Percentiles rank a stretch among this genome's conserved stretches.
phyloP scores from a whole-genome alignment of 192 early-diverging fungal genomes.

The Backusella sp. region DNA sequence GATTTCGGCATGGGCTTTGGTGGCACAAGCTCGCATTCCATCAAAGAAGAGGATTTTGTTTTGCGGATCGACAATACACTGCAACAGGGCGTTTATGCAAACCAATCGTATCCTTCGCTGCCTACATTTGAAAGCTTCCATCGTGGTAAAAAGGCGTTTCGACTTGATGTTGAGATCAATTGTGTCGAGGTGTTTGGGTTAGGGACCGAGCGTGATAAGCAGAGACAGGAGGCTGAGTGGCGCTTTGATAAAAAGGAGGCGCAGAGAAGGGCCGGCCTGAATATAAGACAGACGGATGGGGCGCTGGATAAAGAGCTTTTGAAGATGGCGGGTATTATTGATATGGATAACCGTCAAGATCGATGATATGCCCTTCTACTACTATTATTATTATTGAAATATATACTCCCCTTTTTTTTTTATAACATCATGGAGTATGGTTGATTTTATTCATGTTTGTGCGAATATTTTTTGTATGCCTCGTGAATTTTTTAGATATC shows the following conservation, averaged over 20 bases:
- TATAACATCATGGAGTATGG: neutral
- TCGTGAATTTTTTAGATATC: neutral
- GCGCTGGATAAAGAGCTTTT: slow-evolving; percentile 44
- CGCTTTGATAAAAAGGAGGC: slow-evolving; percentile 51
- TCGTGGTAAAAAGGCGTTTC: slow-evolving; percentile 25
- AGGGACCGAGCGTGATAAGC: slow-evolving; percentile 41
- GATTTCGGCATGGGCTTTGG: slow-evolving; percentile 37
- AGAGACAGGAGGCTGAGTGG: slow-evolving; percentile 45
- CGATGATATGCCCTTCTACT: neutral
- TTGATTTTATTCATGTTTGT: neutral
- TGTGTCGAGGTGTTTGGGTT: slow-evolving; percentile 54
- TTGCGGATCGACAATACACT: slow-evolving; percentile 49
- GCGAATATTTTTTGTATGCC: neutral
- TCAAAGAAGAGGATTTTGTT: slow-evolving; percentile 33
- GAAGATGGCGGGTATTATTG: slow-evolving; percentile 35
- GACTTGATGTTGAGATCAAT: slow-evolving; percentile 41
- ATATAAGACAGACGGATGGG: slow-evolving; percentile 37
- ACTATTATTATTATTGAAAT: neutral
- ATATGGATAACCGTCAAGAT: slow-evolving; percentile 24
- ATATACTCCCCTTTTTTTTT: neutral
- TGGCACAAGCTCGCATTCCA: slow-evolving; percentile 17
- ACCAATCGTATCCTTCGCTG: slow-evolving; percentile 39
- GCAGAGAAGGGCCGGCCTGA: slow-evolving; percentile 39
- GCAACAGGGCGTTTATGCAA: slow-evolving; percentile 40
- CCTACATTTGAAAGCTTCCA: slow-evolving; percentile 25